Evolutionary conservation across 805 yeast genomes (phyloP), one percentile per base, ranked within the genome.

Genomic region (Maudiozyma saulgeensis): DNA sequence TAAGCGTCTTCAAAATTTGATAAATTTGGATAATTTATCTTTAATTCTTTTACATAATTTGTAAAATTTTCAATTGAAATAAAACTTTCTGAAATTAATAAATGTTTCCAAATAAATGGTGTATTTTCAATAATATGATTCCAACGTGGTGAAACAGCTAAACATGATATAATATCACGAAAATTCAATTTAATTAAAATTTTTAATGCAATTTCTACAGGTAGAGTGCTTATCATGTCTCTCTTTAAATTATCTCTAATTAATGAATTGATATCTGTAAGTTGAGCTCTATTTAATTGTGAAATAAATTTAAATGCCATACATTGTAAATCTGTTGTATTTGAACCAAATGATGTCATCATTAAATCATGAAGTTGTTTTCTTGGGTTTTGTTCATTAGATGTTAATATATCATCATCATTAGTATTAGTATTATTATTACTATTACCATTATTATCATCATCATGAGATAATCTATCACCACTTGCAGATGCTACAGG

Each of bases 61-160:
- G 70, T 62, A 16, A 83, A 79, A 43, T 72, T 78, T 1, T 63
- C 73, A 6, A 67, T 63, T 0, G 74, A 64, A n/a, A 81, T 71
- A 47, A 82, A 74, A 46, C 78, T 76, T 60, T 89, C 96, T 32
- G 72, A 66, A 15, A 77, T 71, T 35, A 88, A 68, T 50, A 87
- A 60, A 43, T 75, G 71, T 55, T 77, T 76, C 98, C 99, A 91
- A 18, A 88, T 69, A 46, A 71, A 74, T 41, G 77, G 76, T 19
- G 82, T 75, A 35, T 76, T 76, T 50, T 77, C 79, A 4, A 85
- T 76, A n/a, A 86, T 68, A 25, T 68, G 62, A 53, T 77, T 73
- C 97, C 98, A 93, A 47, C 69, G 68, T 44, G 70, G 75, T 48
- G 84, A 84, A 1, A 89, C 95, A 50, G 71, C 70, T 3, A 87